Base-by-base conservation (phyloP, 2,329 filamentous ascomycete species). In the Pseudonectria foliicola region DNA sequence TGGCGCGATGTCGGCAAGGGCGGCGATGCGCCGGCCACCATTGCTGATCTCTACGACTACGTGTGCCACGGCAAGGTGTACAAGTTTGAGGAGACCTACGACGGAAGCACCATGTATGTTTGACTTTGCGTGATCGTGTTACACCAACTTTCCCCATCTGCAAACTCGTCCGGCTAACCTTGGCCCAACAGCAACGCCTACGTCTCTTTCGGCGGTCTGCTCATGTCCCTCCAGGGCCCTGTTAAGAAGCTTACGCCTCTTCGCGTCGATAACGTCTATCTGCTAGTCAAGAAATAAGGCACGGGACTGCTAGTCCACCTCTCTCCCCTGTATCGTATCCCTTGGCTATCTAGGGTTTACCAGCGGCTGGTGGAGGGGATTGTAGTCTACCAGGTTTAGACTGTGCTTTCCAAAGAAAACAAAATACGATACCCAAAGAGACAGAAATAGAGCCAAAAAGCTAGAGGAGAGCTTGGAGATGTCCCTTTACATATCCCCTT, bases 171-270 rank as follows among this genome's bases (percentile, higher is more conserved):
- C 26, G 25, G 18, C 10, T 29, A 28, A 40, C 27, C 43, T n/a
- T 13, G 16, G 21, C 26, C 29, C 29, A 27, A 46, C 49, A 96
- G 90, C 59, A 93, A 95, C 60, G 86, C 88, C 18, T 98, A 90
- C 63, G 75, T 93, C 50, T 95, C 88, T 2, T 98, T 95, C 54
- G 92, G 92, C 31, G 92, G 92, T 7, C 68, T 98, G 45, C 66
- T 98, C 53, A 81, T 96, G 66, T 87, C 83, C 52, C 73, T 98
- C 37, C 85, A 95, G 54, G 92, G 93, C 6, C 92, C 92, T 3
- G 92, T 94, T 63, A 93, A 92, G 72, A 95, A 95, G 70, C 77
- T 98, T 44, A 93, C 85, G 24, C 84, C 88, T 18, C 66, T 98
- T 55, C 79, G 88, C 52, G 90, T 95, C 54, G 92, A 98, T 60